Evolutionary conservation across 2,329 filamentous ascomycete genomes (phyloP).

Genomic region (Phialemoniopsis sp.): DNA sequence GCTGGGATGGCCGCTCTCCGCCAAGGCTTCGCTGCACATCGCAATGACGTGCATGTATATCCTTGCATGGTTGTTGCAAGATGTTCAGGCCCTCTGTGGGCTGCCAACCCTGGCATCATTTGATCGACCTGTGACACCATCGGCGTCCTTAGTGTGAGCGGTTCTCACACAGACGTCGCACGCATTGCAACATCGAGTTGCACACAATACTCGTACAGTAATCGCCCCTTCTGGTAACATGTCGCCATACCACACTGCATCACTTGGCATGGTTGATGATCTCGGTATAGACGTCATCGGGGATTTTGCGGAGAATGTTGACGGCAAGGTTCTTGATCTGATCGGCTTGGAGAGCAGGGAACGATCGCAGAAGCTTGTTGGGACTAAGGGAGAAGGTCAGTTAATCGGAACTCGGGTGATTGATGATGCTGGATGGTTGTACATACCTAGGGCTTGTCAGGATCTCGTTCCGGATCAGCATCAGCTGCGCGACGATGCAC

Average conservation of each 20-base stretch:
- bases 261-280: slow-evolving; percentile 83
- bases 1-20: too few species aligned
- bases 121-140: too few species aligned
- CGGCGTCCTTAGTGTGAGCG: too few species aligned
- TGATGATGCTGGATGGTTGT: too few species aligned
- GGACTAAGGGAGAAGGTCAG: slow-evolving; percentile 52
- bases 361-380: slow-evolving; percentile 84
- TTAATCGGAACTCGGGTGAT: background rate
- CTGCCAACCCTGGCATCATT: too few species aligned
- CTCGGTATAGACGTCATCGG: slow-evolving; percentile 84
- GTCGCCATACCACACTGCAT: slow-evolving; percentile 10
- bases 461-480: slow-evolving; percentile 81
- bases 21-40: too few species aligned
- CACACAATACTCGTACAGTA: background rate
- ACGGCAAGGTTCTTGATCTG: slow-evolving; percentile 83
- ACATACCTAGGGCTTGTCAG: slow-evolving; percentile 76
- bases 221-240: background rate
- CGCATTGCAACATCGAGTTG: too few species aligned
- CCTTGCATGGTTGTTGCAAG: too few species aligned
- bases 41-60: too few species aligned
- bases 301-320: slow-evolving; percentile 83
- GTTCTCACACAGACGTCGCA: too few species aligned
- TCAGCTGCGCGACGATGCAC: slow-evolving; percentile 92
- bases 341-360: slow-evolving; percentile 78
- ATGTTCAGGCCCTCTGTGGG: too few species aligned